These are phyloP conservation scores for Hymenoscyphus albidus DNA, from an alignment of 2,329 filamentous ascomycete species.

Conservation along the genomic window DNA sequence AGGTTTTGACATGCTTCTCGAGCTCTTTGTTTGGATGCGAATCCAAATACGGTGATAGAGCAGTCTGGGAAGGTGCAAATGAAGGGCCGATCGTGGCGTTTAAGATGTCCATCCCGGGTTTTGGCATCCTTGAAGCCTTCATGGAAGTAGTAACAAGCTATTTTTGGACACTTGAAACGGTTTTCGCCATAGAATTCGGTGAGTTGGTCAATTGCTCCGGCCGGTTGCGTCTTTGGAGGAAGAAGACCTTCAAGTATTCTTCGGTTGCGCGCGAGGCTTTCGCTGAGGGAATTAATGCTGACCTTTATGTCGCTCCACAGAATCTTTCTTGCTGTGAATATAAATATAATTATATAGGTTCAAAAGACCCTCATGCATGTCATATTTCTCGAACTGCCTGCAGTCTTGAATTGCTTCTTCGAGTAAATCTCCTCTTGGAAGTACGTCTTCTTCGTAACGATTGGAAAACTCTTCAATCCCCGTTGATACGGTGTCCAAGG, in stretches of 20 bases:
- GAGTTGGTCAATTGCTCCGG: background rate
- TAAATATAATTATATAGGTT: background rate
- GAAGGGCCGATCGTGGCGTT: constrained; percentile 37
- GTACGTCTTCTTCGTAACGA: background rate
- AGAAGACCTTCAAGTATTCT: constrained; percentile 7
- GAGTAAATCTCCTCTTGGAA: background rate
- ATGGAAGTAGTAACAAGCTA: constrained; percentile 41
- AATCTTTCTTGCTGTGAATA: background rate
- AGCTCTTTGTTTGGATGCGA: constrained; percentile 35
- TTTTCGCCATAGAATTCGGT: constrained; percentile 35
- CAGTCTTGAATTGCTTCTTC: background rate
- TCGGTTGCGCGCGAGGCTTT: constrained; percentile 9
- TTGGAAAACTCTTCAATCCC: background rate
- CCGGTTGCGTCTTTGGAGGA: background rate
- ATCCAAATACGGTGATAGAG: constrained; percentile 32
- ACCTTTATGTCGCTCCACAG: background rate
- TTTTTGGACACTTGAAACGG: constrained; percentile 38
- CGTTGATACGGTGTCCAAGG: background rate
- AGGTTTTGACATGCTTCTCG: constrained; percentile 27
- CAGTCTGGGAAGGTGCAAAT: constrained; percentile 36
- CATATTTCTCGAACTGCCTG: background rate
- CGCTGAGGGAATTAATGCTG: background rate
- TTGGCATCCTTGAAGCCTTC: constrained; percentile 37
- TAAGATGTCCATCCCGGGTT: constrained; percentile 36
- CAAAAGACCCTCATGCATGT: background rate